Conservation (phyloP, 2,329 filamentous ascomycete genomes). For the Drechslerella coelobrocha region DNA sequence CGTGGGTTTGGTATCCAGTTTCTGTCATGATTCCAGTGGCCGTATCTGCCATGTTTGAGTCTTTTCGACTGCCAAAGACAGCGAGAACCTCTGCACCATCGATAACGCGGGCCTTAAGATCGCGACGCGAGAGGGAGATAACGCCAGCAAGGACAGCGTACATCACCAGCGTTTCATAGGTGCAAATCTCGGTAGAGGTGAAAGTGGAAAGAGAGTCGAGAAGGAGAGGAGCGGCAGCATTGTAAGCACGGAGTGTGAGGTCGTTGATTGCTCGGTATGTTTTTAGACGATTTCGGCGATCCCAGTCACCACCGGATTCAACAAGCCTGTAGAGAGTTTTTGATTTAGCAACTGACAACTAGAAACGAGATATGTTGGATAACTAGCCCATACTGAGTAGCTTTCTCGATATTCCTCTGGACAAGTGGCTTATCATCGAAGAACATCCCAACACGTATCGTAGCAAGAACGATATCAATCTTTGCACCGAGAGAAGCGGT, state of each 20-base stretch:
- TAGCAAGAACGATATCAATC: conserved; percentile 94
- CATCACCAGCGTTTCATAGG: conserved; percentile 90
- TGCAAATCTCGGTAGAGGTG: conserved; percentile 97
- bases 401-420: conserved; percentile 91
- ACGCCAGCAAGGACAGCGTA: conserved; percentile 96
- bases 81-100: conserved; percentile 98
- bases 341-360: conserved; percentile 12
- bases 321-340: conserved; percentile 68
- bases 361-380: background rate
- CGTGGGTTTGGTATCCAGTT: conserved; percentile 67
- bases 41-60: conserved; percentile 75
- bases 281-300: conserved; percentile 96
- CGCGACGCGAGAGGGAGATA: conserved; percentile 90
- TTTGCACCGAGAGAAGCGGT: conserved; percentile 96
- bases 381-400: conserved; percentile 63
- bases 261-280: conserved; percentile 95
- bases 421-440: conserved; percentile 91
- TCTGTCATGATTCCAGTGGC: conserved; percentile 64
- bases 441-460: conserved; percentile 94
- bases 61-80: conserved; percentile 83
- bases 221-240: conserved; percentile 84
- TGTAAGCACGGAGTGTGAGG: conserved; percentile 89
- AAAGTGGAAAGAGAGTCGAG: conserved; percentile 98
- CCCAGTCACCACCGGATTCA: conserved; percentile 96
- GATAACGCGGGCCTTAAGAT: conserved; percentile 99